phyloP scores from a whole-genome alignment of 2,329 filamentous ascomycete genomes.

The Fusarium torreyae region DNA sequence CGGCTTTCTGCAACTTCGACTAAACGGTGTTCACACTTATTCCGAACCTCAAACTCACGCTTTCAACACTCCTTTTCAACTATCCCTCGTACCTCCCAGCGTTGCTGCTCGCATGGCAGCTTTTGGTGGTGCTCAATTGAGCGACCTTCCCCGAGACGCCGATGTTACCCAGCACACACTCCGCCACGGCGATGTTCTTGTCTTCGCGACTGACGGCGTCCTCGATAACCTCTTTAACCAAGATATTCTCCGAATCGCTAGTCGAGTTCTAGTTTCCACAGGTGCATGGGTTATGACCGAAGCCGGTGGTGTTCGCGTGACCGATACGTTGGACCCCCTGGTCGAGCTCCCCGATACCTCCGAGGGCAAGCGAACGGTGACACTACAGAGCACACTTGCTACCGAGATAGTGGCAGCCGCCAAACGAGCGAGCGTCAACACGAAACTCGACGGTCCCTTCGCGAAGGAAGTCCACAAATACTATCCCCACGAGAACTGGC shows the following conservation, averaged over 20 bases:
- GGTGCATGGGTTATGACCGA: constrained; percentile 81
- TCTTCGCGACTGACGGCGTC: constrained; percentile 95
- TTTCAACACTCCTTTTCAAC: constrained; percentile 97
- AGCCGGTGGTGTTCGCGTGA: constrained; percentile 73
- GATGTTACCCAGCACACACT: constrained; percentile 82
- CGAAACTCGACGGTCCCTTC: constrained; percentile 89
- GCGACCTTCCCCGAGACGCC: constrained; percentile 88
- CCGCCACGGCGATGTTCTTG: constrained; percentile 91
- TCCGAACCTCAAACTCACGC: constrained; percentile 93
- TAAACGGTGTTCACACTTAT: constrained; percentile 86
- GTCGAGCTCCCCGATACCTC: constrained; percentile 50
- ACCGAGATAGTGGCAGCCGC: constrained; percentile 85
- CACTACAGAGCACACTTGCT: constrained; percentile 84
- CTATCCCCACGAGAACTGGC: constrained; percentile 88
- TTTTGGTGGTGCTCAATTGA: constrained; percentile 86
- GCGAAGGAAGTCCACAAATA: constrained; percentile 93
- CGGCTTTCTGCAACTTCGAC: constrained; percentile 88
- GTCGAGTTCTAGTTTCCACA: constrained; percentile 78
- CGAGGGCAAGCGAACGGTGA: constrained; percentile 57
- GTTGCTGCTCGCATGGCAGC: constrained; percentile 84
- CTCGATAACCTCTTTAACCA: constrained; percentile 96
- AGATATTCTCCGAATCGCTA: constrained; percentile 87
- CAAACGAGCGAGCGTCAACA: constrained; percentile 86
- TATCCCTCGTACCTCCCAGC: constrained; percentile 86
- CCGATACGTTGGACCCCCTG: constrained; percentile 69